These are phyloP conservation scores for Tuber aestivum DNA, from an alignment of 495 filamentous ascomycete species.

Conservation along the genomic window DNA sequence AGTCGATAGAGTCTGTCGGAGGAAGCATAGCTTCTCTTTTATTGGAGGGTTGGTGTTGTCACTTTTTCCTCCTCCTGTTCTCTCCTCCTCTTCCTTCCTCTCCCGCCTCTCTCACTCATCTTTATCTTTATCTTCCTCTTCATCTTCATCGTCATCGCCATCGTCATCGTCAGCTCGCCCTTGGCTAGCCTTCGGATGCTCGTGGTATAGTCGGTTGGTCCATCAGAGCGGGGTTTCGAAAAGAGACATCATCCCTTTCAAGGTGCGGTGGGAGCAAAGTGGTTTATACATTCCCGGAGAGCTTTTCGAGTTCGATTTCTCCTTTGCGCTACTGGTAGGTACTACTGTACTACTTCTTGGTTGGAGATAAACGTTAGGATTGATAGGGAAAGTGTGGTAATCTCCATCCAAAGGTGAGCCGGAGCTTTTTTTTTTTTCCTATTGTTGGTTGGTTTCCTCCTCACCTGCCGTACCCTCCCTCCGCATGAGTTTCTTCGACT, in stretches of 20 bases:
- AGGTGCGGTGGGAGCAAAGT: neutral
- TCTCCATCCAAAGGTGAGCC: neutral
- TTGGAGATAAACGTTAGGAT: neutral
- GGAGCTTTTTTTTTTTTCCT: neutral
- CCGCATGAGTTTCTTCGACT: neutral
- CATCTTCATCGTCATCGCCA: too few species aligned
- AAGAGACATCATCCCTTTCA: neutral
- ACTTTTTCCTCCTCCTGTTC: neutral
- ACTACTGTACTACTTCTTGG: neutral
- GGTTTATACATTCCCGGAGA: neutral
- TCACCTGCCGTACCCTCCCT: neutral
- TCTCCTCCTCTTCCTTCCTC: neutral
- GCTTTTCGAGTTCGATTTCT: neutral
- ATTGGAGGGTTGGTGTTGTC: neutral
- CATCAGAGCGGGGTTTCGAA: neutral
- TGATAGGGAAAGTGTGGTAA: neutral
- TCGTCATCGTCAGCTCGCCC: neutral
- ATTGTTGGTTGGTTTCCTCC: neutral
- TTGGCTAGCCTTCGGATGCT: neutral
- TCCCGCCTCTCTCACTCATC: neutral
- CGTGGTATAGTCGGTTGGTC: neutral
- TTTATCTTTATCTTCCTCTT: neutral
- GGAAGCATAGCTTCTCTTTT: neutral
- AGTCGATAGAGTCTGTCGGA: neutral
- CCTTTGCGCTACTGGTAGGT: neutral